Conservation (phyloP, 768 basidiomycete genomes). For the Rhodotorula graminis region DNA sequence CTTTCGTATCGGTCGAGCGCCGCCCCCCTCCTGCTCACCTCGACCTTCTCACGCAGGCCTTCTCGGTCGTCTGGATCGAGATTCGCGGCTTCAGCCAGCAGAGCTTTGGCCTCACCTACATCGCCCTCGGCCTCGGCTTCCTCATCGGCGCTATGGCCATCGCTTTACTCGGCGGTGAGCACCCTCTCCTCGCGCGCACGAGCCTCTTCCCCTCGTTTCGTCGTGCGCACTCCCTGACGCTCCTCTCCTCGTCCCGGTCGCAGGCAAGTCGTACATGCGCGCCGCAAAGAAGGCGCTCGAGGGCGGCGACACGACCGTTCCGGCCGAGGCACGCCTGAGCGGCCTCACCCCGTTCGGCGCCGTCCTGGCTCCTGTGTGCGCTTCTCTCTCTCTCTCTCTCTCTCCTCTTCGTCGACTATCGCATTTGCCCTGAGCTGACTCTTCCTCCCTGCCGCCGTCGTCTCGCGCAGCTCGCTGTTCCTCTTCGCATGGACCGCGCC, state of each 20-base stretch:
- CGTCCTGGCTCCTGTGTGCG: too few relatives aligned
- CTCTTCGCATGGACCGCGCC: constrained; percentile 31
- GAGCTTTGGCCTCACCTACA: constrained; percentile 30
- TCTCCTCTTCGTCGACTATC: constrained; percentile 7
- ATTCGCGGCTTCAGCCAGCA: constrained; percentile 9
- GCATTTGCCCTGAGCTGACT: constrained; percentile 3
- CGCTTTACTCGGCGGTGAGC: constrained; percentile 9
- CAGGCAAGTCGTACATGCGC: constrained; percentile 2
- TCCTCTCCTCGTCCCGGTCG: neutral
- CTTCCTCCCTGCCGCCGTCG: neutral
- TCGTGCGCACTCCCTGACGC: neutral
- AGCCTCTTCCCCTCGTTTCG: too few relatives aligned
- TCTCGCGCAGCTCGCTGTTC: constrained; percentile 16
- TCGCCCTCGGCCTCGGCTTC: constrained; percentile 37
- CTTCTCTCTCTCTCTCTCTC: too few relatives aligned
- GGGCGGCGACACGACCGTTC: neutral
- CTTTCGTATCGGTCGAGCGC: too few relatives aligned
- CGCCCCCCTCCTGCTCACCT: neutral
- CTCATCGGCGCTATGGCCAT: constrained; percentile 16
- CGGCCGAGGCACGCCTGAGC: constrained; percentile 13
- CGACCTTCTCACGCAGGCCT: neutral
- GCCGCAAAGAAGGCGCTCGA: neutral
- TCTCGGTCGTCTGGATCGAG: constrained; percentile 33
- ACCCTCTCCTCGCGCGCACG: neutral
- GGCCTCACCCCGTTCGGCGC: too few relatives aligned